phyloP scores from a whole-genome alignment of 106 monocot genomes.

The Dendrobium huoshanense region DNA sequence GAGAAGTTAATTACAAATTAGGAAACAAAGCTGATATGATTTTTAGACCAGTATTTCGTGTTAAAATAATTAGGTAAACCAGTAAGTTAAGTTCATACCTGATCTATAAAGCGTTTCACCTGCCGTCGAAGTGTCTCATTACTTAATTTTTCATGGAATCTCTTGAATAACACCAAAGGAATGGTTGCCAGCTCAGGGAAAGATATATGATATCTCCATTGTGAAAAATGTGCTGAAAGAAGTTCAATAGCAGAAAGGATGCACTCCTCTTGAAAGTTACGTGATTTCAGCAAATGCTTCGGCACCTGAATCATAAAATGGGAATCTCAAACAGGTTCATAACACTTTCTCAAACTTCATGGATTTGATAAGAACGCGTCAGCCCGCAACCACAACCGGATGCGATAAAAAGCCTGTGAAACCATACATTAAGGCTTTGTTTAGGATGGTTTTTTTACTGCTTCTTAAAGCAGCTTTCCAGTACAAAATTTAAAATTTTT shows the following conservation, averaged over 20 bases:
- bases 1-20: not conserved
- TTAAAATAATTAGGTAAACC: not conserved
- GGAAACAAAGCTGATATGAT: not conserved
- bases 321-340: not conserved
- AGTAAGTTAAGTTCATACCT: constrained; percentile 38
- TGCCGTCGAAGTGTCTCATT: constrained; percentile 49
- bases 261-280: constrained; percentile 57
- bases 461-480: no score
- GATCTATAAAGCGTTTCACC: constrained; percentile 77
- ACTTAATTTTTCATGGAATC: constrained; percentile 39
- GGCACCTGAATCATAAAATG: constrained; percentile 45
- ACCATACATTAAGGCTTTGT: not conserved
- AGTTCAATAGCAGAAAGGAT: constrained; percentile 54
- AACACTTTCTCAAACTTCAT: not conserved
- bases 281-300: constrained; percentile 58
- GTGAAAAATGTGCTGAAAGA: constrained; percentile 64
- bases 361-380: not conserved
- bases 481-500: no score
- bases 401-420: no score
- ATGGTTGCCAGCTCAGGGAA: constrained; percentile 82
- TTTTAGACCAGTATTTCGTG: not conserved
- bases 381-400: no score
- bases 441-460: no score
- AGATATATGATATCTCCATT: constrained; percentile 89
- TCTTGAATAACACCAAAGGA: constrained; percentile 76